phyloP scores from a whole-genome alignment of 2,329 filamentous ascomycete species.

The Alternaria ventricosa region DNA sequence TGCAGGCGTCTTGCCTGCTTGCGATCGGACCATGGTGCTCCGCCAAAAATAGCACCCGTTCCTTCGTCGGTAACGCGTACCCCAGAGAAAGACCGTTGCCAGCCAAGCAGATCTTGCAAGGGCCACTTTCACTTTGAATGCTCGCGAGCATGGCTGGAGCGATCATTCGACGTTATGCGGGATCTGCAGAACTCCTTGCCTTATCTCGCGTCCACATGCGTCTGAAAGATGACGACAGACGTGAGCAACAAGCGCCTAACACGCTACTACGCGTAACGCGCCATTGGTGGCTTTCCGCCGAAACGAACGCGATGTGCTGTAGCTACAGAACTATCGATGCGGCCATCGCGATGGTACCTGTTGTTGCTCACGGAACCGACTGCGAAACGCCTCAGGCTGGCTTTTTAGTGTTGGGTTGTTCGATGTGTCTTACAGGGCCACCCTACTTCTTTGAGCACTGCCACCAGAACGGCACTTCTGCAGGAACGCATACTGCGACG shows the following conservation, averaged over 20 bases:
- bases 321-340: neutral
- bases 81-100: constrained; percentile 35
- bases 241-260: constrained; percentile 7
- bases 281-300: constrained; percentile 7
- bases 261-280: constrained; percentile 21
- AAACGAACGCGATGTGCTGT: constrained; percentile 6
- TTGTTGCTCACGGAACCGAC: neutral
- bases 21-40: constrained; percentile 17
- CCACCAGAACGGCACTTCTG: neutral
- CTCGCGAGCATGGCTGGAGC: constrained; percentile 26
- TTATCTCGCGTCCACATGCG: constrained; percentile 31
- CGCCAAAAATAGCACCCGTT: constrained; percentile 42
- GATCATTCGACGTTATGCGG: constrained; percentile 35
- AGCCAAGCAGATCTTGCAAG: constrained; percentile 29
- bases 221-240: constrained; percentile 32
- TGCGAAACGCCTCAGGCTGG: neutral
- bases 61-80: constrained; percentile 30
- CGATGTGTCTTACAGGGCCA: neutral
- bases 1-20: constrained; percentile 21
- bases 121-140: constrained; percentile 17
- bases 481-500: constrained; percentile 34
- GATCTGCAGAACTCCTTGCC: constrained; percentile 38
- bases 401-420: neutral
- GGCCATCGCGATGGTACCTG: neutral
- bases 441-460: constrained; percentile 6